Percentiles rank a stretch among this genome's conserved stretches.
Evolutionary conservation across 2,329 filamentous ascomycete genomes (phyloP).

Genomic region (Penicillium brevicompactum): DNA sequence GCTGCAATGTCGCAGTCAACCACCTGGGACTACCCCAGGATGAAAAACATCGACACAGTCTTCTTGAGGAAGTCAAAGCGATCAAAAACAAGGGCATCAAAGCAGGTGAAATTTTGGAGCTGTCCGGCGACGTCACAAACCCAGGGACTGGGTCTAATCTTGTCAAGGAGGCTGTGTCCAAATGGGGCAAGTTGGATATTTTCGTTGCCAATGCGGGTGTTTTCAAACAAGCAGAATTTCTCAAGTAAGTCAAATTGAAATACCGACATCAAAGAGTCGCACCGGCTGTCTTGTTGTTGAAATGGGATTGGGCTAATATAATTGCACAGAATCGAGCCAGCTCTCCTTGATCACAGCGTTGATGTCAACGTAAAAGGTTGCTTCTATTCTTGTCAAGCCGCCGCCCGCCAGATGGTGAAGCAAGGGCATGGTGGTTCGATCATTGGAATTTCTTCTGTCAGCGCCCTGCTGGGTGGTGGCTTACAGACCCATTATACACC

Average conservation of each 20-base stretch:
- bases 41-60: slow-evolving; percentile 19
- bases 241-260: slow-evolving; percentile 49
- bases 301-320: no score
- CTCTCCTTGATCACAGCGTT: slow-evolving; percentile 56
- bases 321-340: slow-evolving; percentile 59
- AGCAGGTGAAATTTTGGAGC: slow-evolving; percentile 50
- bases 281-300: no score
- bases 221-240: slow-evolving; percentile 79
- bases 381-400: slow-evolving; percentile 33
- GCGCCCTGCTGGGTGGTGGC: slow-evolving; percentile 57
- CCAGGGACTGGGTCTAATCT: slow-evolving; percentile 68
- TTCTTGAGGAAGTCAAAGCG: slow-evolving; percentile 25
- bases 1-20: slow-evolving; percentile 33
- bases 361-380: slow-evolving; percentile 26
- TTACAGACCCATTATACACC: slow-evolving; percentile 80
- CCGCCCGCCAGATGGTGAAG: slow-evolving; percentile 30
- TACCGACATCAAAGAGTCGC: neutral
- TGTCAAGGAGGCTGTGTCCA: slow-evolving; percentile 50
- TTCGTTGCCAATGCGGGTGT: slow-evolving; percentile 37
- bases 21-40: slow-evolving; percentile 29
- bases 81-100: slow-evolving; percentile 9
- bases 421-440: slow-evolving; percentile 31
- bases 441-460: slow-evolving; percentile 35
- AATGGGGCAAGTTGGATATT: slow-evolving; percentile 33
- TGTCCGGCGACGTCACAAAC: slow-evolving; percentile 72